Base-by-base conservation (phyloP, 129 eudicot species). In the Silybum marianum region DNA sequence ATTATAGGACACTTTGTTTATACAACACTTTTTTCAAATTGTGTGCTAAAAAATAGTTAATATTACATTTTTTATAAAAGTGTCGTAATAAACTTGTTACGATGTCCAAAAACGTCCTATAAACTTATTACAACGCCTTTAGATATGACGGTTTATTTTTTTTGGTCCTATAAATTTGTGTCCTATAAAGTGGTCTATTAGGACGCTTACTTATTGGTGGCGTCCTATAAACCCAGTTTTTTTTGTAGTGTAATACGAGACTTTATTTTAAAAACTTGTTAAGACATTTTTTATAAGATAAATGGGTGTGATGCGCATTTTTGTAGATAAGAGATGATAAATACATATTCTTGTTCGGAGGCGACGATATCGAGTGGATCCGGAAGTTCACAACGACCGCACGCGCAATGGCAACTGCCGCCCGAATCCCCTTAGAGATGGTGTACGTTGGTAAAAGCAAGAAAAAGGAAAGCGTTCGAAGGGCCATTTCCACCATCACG, bases 351-450 rank as follows among this genome's bases (percentile, higher is more conserved):
- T 48, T 90, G 84, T 90, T 83, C 9, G 94, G 91, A 81, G 94
- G 94, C 21, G 94, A 90, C 9, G 90, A 87, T 85, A 75, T 85
- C 36, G 87, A 90, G 10, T 88, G 91, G 94, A 90, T 88, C 4
- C 83, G 94, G 58, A 83, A 82, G 32, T 88, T 90, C 76, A 86
- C 94, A 5, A 62, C 24, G 30, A 77, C 78, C 8, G 94, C 91
- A 7, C 84, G 75, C 0, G 84, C 76, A 4, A 87, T 90, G 28
- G 90, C 90, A 54, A 66, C 13, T 3, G 82, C 81, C 34, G 86
- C 88, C 9, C 30, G 80, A 24, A 80, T 90, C 34, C 81, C 83
- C 16, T 71, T 90, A 16, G 94, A 90, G 80, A 87, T 90, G 85
- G 85, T 80, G 14, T 90, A 90, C 9, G 91, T 90, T 1, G 94